A percentile compares a stretch with the other conserved stretches of the same genome.
These are phyloP conservation scores for Eimeria necatrix DNA, from an alignment of 169 alveolate genomes.

Conservation along the genomic window DNA sequence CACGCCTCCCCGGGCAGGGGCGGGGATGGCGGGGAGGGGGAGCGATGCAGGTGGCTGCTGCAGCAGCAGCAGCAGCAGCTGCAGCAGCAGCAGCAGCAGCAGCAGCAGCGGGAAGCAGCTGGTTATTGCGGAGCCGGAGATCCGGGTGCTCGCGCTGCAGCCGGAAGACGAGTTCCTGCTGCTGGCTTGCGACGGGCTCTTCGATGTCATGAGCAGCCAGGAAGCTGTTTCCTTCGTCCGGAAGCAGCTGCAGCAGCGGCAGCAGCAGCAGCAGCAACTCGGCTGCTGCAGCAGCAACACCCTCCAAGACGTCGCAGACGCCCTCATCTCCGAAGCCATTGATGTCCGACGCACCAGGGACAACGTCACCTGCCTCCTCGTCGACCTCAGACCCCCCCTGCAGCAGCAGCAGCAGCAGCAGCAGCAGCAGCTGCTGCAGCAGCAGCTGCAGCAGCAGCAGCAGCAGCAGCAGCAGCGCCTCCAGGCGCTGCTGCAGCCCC, in stretches of 20 bases:
- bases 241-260: constrained; percentile 32
- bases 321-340: constrained; percentile 69
- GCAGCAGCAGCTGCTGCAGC: neutral
- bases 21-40: no score
- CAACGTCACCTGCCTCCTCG: constrained; percentile 73
- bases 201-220: constrained; percentile 97
- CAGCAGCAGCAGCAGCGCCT: no score
- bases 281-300: constrained; percentile 13
- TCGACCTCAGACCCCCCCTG: constrained; percentile 1
- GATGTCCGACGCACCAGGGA: constrained; percentile 52
- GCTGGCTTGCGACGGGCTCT: constrained; percentile 99
- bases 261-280: neutral
- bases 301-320: constrained; percentile 57
- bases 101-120: constrained; percentile 90
- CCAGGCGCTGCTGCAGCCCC: no score
- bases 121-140: constrained; percentile 98
- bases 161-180: constrained; percentile 96
- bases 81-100: constrained; percentile 88
- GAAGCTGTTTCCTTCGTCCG: constrained; percentile 93
- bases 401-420: neutral
- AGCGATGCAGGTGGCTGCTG: neutral
- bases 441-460: no score
- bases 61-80: constrained; percentile 80
- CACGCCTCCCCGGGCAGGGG: no score
- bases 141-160: constrained; percentile 90